A percentile compares a stretch with the other conserved stretches of the same genome.
Conservation (phyloP, 805 yeast species). For the Nakazawaea ishiwadae region DNA sequence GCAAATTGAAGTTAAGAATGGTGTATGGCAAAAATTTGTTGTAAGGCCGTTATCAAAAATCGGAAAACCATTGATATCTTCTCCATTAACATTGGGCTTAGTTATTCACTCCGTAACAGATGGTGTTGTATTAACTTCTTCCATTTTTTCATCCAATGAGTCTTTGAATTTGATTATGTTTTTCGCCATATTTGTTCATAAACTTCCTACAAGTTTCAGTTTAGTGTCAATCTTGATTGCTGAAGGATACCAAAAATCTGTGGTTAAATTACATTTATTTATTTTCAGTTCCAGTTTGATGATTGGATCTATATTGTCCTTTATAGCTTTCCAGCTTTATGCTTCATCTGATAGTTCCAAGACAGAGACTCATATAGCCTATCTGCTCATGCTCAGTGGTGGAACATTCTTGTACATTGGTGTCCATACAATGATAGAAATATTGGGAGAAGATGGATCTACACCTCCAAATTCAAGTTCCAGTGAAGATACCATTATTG, state of each 20-base stretch:
- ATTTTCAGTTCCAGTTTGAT: constrained; percentile 62
- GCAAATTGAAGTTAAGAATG: background rate
- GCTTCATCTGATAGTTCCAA: constrained; percentile 17
- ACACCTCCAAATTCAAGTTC: constrained; percentile 1
- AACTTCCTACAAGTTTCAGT: constrained; percentile 72
- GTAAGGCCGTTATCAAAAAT: constrained; percentile 24
- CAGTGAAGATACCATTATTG: constrained; percentile 1
- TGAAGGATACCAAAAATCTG: constrained; percentile 26
- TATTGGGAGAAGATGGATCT: background rate
- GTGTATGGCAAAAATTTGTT: background rate
- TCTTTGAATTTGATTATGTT: constrained; percentile 43
- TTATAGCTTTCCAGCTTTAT: constrained; percentile 25
- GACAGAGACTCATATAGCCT: constrained; percentile 41
- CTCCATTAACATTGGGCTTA: constrained; percentile 45
- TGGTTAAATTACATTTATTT: constrained; percentile 41
- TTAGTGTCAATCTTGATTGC: constrained; percentile 48
- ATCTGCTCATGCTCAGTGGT: constrained; percentile 58
- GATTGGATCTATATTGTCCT: constrained; percentile 47
- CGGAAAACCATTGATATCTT: constrained; percentile 22
- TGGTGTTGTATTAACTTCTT: constrained; percentile 68
- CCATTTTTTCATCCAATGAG: constrained; percentile 32
- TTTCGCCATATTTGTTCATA: constrained; percentile 62
- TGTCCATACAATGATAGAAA: constrained; percentile 51
- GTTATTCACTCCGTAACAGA: constrained; percentile 66
- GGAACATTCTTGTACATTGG: constrained; percentile 75